These are phyloP conservation scores for Kluyveromyces lactis DNA, from an alignment of 805 yeast genomes.

Conservation along the genomic window DNA sequence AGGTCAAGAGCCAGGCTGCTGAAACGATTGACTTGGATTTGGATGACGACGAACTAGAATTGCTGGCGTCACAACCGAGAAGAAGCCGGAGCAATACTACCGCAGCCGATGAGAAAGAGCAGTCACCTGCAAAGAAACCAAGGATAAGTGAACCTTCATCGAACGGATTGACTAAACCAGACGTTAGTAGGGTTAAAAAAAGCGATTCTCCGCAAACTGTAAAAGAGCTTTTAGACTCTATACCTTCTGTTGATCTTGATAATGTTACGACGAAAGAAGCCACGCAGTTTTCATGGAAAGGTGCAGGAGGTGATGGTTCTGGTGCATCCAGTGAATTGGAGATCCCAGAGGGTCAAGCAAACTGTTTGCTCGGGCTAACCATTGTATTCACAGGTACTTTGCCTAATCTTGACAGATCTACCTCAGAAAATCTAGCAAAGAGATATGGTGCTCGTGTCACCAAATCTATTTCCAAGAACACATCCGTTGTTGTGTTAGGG, in stretches of 20 bases:
- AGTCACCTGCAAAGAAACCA: background rate
- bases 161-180: background rate
- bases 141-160: background rate
- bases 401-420: slow-evolving; percentile 70
- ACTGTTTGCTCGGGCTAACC: slow-evolving; percentile 81
- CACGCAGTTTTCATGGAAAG: slow-evolving; percentile 1
- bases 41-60: slow-evolving; percentile 10
- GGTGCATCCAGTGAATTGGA: slow-evolving; percentile 31
- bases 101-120: background rate
- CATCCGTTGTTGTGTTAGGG: slow-evolving; percentile 85
- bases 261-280: slow-evolving; percentile 17
- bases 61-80: background rate
- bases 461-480: slow-evolving; percentile 74
- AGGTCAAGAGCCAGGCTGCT: background rate
- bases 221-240: slow-evolving; percentile 37
- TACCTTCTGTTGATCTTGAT: slow-evolving; percentile 68
- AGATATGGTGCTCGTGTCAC: slow-evolving; percentile 89
- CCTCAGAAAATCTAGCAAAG: slow-evolving; percentile 69
- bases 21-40: slow-evolving; percentile 8
- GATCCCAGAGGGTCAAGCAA: slow-evolving; percentile 75
- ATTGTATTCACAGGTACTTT: slow-evolving; percentile 90
- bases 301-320: slow-evolving; percentile 21
- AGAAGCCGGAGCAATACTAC: background rate
- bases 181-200: background rate
- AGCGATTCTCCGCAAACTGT: slow-evolving; percentile 10